Evolutionary conservation across 345 rosid genomes (phyloP), one percentile per base, ranked within the genome.

Genomic region (Arabis alpina): DNA sequence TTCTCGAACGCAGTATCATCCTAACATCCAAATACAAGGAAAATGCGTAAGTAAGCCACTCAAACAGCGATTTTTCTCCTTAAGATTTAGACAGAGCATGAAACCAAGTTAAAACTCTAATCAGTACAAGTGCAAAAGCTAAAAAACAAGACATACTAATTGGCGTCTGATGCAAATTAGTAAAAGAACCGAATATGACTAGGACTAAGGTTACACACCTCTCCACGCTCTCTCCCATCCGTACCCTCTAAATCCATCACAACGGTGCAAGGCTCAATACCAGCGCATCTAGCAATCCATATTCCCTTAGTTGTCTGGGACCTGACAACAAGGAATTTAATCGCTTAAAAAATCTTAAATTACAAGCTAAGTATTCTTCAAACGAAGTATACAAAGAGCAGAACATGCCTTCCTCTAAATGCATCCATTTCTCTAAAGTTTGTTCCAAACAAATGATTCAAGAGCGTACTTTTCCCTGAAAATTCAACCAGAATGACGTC

Each of bases 241-340:
- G 99, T 92, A 48, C 99, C 99, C 89, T 94, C 98, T 81, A 94
- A 82, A 66, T 94, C 99, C 98, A 95, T 92, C 74, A 95, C 91
- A 43, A 95, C 80, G 37, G 99, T 95, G 68, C 87, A 86, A 27
- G 99, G 99, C 73, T 94, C 98, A 72, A 94, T 88, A 42, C 89
- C 97, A 57, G 87, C 83, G 60, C 89, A 93, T 81, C 77, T 84
- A 51, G 98, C 99, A 65, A 90, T 8, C 99, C 99, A 94, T 68
- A 94, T 89, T 76, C 99, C 99, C 80, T 92, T 94, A 25, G 99
- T 94, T 14, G 99, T 94, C 80, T 95, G 99, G 41, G 94, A 87
- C 85, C 99, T 95, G 78, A 75, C 60, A 62, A 77, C 56, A 64
- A 61, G 8, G 6, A 59, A 59, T 45, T 45, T 25, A 53, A 40